Percentiles rank a stretch among this genome's conserved stretches.
Evolutionary conservation across 176 grass and related monocot genomes (phyloP).

Genomic region (Leersia perrieri): DNA sequence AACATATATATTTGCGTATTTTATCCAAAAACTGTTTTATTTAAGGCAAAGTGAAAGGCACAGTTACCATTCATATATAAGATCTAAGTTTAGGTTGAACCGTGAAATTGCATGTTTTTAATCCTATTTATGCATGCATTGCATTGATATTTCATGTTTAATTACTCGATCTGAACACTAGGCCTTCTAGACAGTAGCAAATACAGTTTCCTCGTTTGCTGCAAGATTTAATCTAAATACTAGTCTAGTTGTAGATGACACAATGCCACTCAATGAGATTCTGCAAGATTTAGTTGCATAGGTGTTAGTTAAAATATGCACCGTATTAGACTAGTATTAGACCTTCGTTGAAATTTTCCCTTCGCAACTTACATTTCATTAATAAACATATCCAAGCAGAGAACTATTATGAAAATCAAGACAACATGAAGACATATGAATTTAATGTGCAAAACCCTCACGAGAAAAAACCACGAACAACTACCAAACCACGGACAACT

Average conservation of each 20-base stretch:
- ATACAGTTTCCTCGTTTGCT: background rate
- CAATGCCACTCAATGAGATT: background rate
- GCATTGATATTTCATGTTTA: constrained; percentile 20
- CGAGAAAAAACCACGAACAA: too few relatives aligned
- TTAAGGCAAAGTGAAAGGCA: background rate
- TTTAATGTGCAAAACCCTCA: too few relatives aligned
- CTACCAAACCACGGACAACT: too few relatives aligned
- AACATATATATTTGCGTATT: background rate
- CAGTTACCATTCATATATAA: background rate
- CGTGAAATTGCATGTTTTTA: background rate
- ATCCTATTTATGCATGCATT: background rate
- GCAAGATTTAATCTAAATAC: too few relatives aligned
- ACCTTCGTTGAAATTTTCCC: background rate
- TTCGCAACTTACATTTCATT: background rate
- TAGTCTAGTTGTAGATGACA: background rate
- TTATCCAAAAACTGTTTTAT: background rate
- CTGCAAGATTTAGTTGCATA: background rate
- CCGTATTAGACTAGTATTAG: background rate
- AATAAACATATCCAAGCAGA: background rate
- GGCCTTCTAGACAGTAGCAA: background rate
- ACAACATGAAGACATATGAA: too few relatives aligned
- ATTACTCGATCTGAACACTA: too few relatives aligned
- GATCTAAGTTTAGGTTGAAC: background rate
- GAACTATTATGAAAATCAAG: too few relatives aligned
- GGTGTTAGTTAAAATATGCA: too few relatives aligned